These are phyloP conservation scores for Apophysomyces elegans DNA, from an alignment of 371 early-diverging fungal genomes.

Conservation along the genomic window DNA sequence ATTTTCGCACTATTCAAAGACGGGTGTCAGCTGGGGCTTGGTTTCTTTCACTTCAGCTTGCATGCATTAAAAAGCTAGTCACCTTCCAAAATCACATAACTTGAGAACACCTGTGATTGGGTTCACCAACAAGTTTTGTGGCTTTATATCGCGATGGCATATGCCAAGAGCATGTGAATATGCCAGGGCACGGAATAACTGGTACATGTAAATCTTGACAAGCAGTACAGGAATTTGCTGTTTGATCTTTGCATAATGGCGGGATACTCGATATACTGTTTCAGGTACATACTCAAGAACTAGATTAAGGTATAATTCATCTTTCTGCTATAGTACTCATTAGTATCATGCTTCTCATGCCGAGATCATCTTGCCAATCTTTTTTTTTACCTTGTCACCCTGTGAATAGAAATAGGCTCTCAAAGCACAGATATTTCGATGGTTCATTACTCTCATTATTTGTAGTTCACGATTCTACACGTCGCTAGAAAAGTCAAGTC, in stretches of 20 bases:
- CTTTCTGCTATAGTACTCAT: conserved; percentile 54
- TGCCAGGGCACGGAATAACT: conserved; percentile 92
- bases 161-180: conserved; percentile 96
- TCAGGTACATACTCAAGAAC: conserved; percentile 95
- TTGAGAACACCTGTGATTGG: conserved; percentile 88
- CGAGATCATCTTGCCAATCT: too few relatives aligned
- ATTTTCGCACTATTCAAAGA: conserved; percentile 78
- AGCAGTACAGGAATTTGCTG: conserved; percentile 88
- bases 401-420: conserved; percentile 89
- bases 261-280: conserved; percentile 88
- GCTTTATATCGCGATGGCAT: conserved; percentile 98
- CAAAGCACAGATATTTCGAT: conserved; percentile 87
- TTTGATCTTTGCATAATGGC: conserved; percentile 85
- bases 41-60: not conserved
- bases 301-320: conserved; percentile 92
- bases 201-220: conserved; percentile 96
- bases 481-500: conserved; percentile 1
- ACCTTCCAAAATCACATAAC: conserved; percentile 97
- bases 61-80: conserved; percentile 9
- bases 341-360: not conserved
- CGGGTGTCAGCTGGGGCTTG: not conserved
- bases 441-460: conserved; percentile 90
- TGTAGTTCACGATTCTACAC: conserved; percentile 93
- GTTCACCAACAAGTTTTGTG: conserved; percentile 96
- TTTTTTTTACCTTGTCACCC: conserved; percentile 71